Percentiles rank a stretch among this genome's conserved stretches.
These are phyloP conservation scores for Solanum sparsipilum DNA, from an alignment of 257 asterid genomes.

Conservation along the genomic window DNA sequence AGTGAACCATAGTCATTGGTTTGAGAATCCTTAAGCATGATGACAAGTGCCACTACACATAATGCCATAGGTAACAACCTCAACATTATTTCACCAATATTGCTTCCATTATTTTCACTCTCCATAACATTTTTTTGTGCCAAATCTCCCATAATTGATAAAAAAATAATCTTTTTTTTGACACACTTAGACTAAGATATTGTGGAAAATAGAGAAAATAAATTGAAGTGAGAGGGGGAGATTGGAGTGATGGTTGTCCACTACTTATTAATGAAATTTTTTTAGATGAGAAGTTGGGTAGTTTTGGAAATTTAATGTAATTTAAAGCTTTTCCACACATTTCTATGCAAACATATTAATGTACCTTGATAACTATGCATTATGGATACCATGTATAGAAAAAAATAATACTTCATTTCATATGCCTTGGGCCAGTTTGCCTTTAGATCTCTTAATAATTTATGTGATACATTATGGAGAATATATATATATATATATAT, in stretches of 20 bases:
- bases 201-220: neutral
- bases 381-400: neutral
- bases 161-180: no score
- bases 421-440: neutral
- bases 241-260: neutral
- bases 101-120: slow-evolving; percentile 26
- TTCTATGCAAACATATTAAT: slow-evolving; percentile 20
- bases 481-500: neutral
- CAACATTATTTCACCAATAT: slow-evolving; percentile 73
- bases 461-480: neutral
- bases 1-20: slow-evolving; percentile 61
- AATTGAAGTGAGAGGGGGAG: neutral
- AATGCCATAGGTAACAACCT: slow-evolving; percentile 60
- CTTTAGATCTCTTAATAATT: neutral
- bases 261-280: slow-evolving; percentile 30
- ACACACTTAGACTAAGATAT: neutral
- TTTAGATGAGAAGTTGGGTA: slow-evolving; percentile 31
- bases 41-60: slow-evolving; percentile 57
- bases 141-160: neutral
- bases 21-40: slow-evolving; percentile 81
- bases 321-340: slow-evolving; percentile 43
- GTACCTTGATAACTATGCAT: neutral
- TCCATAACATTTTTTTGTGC: neutral
- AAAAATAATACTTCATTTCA: neutral
- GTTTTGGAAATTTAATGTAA: slow-evolving; percentile 37